Base-by-base conservation (phyloP, 306 rosid genomes). In the Cicer pinnatifidum region DNA sequence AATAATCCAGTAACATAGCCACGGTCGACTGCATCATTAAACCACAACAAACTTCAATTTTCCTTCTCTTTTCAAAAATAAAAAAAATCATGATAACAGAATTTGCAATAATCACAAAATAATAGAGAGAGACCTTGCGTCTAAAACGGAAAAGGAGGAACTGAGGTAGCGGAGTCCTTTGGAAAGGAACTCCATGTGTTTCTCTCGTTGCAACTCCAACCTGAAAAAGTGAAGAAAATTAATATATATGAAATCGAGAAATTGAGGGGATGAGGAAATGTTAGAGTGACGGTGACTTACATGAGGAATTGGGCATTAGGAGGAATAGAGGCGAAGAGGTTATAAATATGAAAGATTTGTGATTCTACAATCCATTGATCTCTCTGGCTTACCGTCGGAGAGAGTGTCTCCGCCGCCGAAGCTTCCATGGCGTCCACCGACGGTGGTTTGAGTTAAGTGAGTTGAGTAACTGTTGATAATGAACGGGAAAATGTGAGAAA, bases 1-100 rank as follows among this genome's bases (percentile, higher is more conserved):
- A 47, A 89, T 73, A 69, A 89, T 93, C 97, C 96, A 93, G 69
- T 93, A 93, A 81, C 97, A 91, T 13, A 93, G 77, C 98, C 98
- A 93, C 10, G 98, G 96, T 52, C 98, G 98, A 87, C 98, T 93
- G 72, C 64, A 44, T 19, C 39, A 11, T 6, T 43, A 65, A 6
- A 64, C 13, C 78, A 74, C 65, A 67, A 16, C 69, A 63, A 78
- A 62, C 60, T 8, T 28, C 44, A 59, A 20, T 9, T 66, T 63
- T 13, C 13, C 10, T 6, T 41, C 15, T 13, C 4, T 9, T 17
- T 64, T 6, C 50, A 40, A 40, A 40, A 9, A 8, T 8, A 17
- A 7, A 39, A 9, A 41, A 58, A n/a, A 44, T 28, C 5, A 28
- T 4, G 39, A 13, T 8, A 70, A 53, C 10, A 45, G 7, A 67